These are phyloP conservation scores for Phlyctochytrium bullatum DNA, from an alignment of 192 early-diverging fungal species.

Conservation along the genomic window DNA sequence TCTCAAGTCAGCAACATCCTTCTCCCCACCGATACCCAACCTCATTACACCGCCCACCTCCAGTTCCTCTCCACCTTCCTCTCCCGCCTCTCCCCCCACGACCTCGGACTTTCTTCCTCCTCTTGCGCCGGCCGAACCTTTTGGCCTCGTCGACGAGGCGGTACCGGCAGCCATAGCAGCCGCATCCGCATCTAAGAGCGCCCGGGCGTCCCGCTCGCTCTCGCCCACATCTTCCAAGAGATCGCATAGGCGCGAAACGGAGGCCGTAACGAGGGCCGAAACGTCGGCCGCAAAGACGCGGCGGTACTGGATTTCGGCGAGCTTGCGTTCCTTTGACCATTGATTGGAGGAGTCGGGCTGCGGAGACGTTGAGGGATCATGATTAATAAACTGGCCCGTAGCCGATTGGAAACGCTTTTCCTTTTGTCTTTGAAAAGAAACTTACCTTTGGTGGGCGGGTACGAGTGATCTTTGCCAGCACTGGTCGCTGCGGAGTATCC, in stretches of 20 bases:
- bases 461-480: constrained; percentile 22
- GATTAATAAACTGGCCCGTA: too few relatives aligned
- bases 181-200: not conserved
- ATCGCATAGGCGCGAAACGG: constrained; percentile 13
- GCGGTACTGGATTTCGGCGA: constrained; percentile 17
- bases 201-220: not conserved
- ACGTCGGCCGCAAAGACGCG: constrained; percentile 2
- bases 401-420: too few relatives aligned
- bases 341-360: constrained; percentile 22
- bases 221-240: constrained; percentile 16
- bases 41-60: too few relatives aligned
- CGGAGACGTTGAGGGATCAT: not conserved
- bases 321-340: constrained; percentile 12
- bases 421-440: not conserved
- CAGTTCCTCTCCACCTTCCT: too few relatives aligned
- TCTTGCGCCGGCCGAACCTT: too few relatives aligned
- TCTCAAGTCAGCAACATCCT: too few relatives aligned
- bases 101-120: too few relatives aligned
- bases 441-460: constrained; percentile 11
- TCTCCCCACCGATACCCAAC: too few relatives aligned
- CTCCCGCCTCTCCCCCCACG: too few relatives aligned
- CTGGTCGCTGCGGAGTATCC: constrained; percentile 17
- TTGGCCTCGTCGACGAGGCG: too few relatives aligned
- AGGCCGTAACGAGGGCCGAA: not conserved
- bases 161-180: not conserved